phyloP scores from a whole-genome alignment of 2,329 filamentous ascomycete species.

The Verticillium nonalfalfae region DNA sequence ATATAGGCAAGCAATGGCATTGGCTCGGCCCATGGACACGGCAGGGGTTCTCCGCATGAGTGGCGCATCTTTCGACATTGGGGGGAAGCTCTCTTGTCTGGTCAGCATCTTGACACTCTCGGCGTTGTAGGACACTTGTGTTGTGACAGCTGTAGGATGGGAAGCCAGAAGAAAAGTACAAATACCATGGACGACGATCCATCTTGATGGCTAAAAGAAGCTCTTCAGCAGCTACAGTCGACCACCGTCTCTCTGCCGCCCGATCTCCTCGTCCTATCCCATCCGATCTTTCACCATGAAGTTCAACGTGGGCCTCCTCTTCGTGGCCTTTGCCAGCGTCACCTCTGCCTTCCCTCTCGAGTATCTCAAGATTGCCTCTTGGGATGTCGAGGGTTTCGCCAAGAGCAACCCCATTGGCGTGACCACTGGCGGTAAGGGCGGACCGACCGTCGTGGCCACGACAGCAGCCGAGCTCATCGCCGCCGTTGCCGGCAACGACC shows the following conservation, averaged over 20 bases:
- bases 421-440: constrained; percentile 35
- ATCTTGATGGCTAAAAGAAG: neutral
- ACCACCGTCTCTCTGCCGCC: neutral
- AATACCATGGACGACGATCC: neutral
- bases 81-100: neutral
- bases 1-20: neutral
- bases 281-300: constrained; percentile 3
- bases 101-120: neutral
- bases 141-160: neutral
- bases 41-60: neutral
- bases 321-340: constrained; percentile 2
- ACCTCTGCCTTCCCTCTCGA: constrained; percentile 11
- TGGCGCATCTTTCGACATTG: neutral
- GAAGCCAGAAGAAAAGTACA: neutral
- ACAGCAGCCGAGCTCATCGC: constrained; percentile 33
- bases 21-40: neutral
- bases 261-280: neutral
- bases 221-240: neutral
- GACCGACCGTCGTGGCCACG: constrained; percentile 37
- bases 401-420: constrained; percentile 27
- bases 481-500: constrained; percentile 33
- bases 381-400: constrained; percentile 16
- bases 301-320: constrained; percentile 2
- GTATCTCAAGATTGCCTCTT: constrained; percentile 14
- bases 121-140: neutral